Percentiles rank a stretch among this genome's conserved stretches.
These are phyloP conservation scores for Tuber microsphaerosporum DNA, from an alignment of 495 filamentous ascomycete genomes.

Conservation along the genomic window DNA sequence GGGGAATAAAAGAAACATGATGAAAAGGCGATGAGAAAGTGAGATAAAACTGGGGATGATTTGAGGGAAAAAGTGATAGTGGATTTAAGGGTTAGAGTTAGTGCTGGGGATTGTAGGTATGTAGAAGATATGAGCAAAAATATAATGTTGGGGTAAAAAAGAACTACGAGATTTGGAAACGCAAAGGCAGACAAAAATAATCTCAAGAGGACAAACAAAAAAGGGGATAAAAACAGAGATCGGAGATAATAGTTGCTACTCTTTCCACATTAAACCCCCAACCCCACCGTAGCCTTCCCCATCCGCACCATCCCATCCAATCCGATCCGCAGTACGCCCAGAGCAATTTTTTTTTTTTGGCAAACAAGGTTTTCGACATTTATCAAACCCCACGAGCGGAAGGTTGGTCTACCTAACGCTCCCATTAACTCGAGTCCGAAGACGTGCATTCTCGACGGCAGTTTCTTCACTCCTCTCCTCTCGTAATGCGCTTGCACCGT, in stretches of 20 bases:
- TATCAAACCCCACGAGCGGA: background rate
- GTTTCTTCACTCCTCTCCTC: slow-evolving; percentile 19
- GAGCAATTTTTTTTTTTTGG: background rate
- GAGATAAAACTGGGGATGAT: background rate
- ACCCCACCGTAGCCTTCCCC: background rate
- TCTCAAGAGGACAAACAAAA: background rate
- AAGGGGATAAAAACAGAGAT: background rate
- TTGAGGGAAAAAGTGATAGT: background rate
- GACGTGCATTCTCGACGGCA: background rate
- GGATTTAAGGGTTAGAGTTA: background rate
- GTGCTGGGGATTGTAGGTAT: background rate
- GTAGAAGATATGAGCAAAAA: background rate
- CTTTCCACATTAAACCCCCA: background rate
- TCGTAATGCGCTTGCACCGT: slow-evolving; percentile 9
- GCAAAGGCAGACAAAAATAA: background rate
- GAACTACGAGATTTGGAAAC: background rate
- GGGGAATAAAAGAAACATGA: background rate
- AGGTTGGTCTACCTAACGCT: background rate
- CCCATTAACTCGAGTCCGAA: background rate
- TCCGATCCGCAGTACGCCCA: background rate
- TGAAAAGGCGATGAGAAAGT: background rate
- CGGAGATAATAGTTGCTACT: background rate
- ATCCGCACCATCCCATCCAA: background rate
- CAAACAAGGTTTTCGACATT: background rate
- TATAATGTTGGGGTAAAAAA: background rate